Percentiles rank a stretch among this genome's conserved stretches.
These are phyloP conservation scores for Lentinula raphanica DNA, from an alignment of 768 basidiomycete genomes.

Conservation along the genomic window DNA sequence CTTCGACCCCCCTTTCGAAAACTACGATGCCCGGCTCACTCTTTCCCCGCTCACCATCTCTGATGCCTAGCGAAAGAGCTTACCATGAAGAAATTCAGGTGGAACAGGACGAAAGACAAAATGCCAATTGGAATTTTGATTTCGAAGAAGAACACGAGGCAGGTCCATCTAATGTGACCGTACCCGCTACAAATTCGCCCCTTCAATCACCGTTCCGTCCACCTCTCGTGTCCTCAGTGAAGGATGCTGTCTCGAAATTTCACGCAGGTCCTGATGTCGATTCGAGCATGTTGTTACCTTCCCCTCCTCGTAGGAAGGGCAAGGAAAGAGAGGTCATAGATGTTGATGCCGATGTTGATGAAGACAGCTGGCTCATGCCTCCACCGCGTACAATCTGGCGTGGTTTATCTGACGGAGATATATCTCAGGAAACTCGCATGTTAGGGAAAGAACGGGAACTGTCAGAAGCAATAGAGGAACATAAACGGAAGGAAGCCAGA, in stretches of 20 bases:
- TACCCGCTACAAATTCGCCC: slow-evolving; percentile 11
- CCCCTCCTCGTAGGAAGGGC: slow-evolving; percentile 31
- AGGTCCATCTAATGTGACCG: slow-evolving; percentile 11
- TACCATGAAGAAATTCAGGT: background rate
- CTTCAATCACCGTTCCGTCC: slow-evolving; percentile 26
- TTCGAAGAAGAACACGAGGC: slow-evolving; percentile 4
- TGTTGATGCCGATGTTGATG: slow-evolving; percentile 8
- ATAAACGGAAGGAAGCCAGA: slow-evolving; percentile 36
- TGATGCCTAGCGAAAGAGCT: slow-evolving; percentile 35
- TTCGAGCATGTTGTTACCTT: slow-evolving; percentile 49
- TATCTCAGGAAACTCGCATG: slow-evolving; percentile 42
- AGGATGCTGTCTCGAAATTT: slow-evolving; percentile 46
- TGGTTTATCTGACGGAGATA: slow-evolving; percentile 25
- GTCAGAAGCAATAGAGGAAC: slow-evolving; percentile 47
- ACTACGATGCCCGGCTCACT: slow-evolving; percentile 75
- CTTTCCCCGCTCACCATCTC: slow-evolving; percentile 68
- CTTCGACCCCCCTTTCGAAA: slow-evolving; percentile 29
- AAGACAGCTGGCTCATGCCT: slow-evolving; percentile 9
- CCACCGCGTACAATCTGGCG: slow-evolving; percentile 16
- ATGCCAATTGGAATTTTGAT: slow-evolving; percentile 31
- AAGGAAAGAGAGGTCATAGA: slow-evolving; percentile 17
- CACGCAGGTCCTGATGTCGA: slow-evolving; percentile 38
- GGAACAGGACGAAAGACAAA: slow-evolving; percentile 21
- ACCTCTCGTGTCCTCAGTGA: slow-evolving; percentile 36
- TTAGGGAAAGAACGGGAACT: slow-evolving; percentile 63